These are phyloP conservation scores for Stephanodiscus triporus DNA, from an alignment of 108 stramenopile species.

Conservation along the genomic window DNA sequence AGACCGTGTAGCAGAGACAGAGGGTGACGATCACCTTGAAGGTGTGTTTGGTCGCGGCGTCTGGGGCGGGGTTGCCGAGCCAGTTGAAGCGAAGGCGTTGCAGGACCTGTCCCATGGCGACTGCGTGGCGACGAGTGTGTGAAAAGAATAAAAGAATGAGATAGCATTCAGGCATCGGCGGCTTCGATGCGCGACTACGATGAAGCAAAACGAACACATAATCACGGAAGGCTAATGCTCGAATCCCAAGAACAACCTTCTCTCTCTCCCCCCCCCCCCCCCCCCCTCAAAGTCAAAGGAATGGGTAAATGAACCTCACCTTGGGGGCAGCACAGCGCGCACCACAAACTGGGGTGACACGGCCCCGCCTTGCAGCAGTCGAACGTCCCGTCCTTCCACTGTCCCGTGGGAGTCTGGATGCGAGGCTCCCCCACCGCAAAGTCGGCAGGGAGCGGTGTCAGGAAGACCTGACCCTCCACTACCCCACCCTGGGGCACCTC, in stretches of 20 bases:
- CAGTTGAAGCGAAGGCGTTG: constrained; percentile 81
- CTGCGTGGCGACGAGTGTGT: neutral
- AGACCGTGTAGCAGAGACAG: constrained; percentile 58
- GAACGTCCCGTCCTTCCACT: constrained; percentile 82
- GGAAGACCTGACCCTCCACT: constrained; percentile 75
- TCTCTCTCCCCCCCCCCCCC: neutral
- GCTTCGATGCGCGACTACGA: neutral
- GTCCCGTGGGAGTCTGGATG: constrained; percentile 68
- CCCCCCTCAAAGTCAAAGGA: neutral
- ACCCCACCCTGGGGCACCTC: constrained; percentile 75
- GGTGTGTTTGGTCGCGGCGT: constrained; percentile 56
- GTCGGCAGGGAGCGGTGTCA: constrained; percentile 59
- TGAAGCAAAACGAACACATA: neutral
- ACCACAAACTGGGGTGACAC: constrained; percentile 73
- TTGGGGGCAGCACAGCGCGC: constrained; percentile 71
- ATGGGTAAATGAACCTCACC: constrained; percentile 29
- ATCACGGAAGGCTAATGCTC: neutral
- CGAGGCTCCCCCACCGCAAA: constrained; percentile 44
- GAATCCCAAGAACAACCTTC: neutral
- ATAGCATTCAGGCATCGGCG: constrained; percentile 5
- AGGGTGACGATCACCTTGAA: constrained; percentile 71
- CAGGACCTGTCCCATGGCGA: constrained; percentile 84
- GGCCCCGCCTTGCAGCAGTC: constrained; percentile 64
- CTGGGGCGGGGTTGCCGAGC: constrained; percentile 67
- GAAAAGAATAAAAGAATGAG: neutral